A percentile compares a stretch with the other conserved stretches of the same genome.
phyloP scores from a whole-genome alignment of 768 basidiomycete genomes.

The Pulveroboletus ravenelii region DNA sequence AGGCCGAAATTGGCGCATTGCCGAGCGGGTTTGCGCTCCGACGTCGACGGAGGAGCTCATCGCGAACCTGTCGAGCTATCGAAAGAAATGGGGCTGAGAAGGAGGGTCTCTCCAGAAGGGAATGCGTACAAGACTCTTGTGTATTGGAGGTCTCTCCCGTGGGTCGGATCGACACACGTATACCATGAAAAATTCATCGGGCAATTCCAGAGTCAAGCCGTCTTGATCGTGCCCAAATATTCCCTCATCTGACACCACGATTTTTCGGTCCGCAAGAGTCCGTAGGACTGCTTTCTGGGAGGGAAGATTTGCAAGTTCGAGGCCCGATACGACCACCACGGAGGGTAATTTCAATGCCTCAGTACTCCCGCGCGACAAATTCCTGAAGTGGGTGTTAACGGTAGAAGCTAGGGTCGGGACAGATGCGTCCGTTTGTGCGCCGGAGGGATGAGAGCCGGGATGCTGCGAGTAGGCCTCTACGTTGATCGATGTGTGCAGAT shows the following conservation, averaged over 20 bases:
- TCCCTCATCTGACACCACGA: constrained; percentile 37
- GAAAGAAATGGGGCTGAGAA: constrained; percentile 1
- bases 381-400: constrained; percentile 6
- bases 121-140: constrained; percentile 58
- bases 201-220: constrained; percentile 33
- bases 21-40: constrained; percentile 35
- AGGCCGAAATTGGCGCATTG: constrained; percentile 32
- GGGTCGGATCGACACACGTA: constrained; percentile 67
- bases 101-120: background rate
- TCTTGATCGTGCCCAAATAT: constrained; percentile 23
- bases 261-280: constrained; percentile 47
- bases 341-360: constrained; percentile 40
- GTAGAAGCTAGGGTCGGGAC: constrained; percentile 11
- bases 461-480: constrained; percentile 3
- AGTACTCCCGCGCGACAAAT: constrained; percentile 13
- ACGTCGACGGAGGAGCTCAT: constrained; percentile 64
- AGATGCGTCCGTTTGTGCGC: constrained; percentile 16
- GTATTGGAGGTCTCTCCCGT: constrained; percentile 59
- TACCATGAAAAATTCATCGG: constrained; percentile 65
- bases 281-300: constrained; percentile 56
- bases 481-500: constrained; percentile 1
- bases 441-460: constrained; percentile 6
- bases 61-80: constrained; percentile 71
- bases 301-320: constrained; percentile 54
- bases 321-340: constrained; percentile 63